Evolutionary conservation across 805 yeast genomes (phyloP).

Genomic region (Metschnikowia continentalis): DNA sequence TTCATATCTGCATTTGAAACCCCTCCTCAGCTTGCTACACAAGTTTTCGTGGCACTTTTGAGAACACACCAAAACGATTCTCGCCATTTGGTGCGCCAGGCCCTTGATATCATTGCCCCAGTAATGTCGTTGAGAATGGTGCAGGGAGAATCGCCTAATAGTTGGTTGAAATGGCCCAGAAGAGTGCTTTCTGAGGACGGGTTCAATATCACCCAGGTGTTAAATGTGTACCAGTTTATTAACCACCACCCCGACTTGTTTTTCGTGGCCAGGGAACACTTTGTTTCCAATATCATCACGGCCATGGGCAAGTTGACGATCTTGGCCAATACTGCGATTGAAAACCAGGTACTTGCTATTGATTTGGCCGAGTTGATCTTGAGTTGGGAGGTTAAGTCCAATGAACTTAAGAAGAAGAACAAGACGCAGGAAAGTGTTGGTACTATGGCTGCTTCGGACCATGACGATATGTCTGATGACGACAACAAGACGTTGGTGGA

Average conservation of each 20-base stretch:
- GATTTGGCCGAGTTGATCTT: conserved; percentile 83
- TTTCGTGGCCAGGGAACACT: conserved; percentile 82
- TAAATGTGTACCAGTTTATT: conserved; percentile 83
- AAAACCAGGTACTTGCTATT: conserved; percentile 80
- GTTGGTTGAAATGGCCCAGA: conserved; percentile 94
- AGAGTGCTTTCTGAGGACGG: conserved; percentile 89
- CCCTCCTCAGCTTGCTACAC: conserved; percentile 82
- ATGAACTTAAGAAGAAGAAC: conserved; percentile 13
- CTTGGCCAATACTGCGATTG: conserved; percentile 69
- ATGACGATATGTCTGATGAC: conserved; percentile 1
- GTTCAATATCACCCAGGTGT: conserved; percentile 77
- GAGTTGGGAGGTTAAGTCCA: conserved; percentile 72
- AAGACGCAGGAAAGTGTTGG: neutral
- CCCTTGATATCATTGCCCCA: conserved; percentile 84
- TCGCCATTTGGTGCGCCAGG: conserved; percentile 76
- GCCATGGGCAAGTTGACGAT: conserved; percentile 90
- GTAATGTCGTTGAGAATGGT: conserved; percentile 68
- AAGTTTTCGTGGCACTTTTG: conserved; percentile 84
- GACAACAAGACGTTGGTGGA: conserved; percentile 3
- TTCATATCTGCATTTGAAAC: conserved; percentile 87
- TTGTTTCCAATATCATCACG: conserved; percentile 80
- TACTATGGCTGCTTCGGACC: neutral
- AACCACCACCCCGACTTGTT: conserved; percentile 82
- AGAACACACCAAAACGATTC: conserved; percentile 85
- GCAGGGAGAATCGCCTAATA: conserved; percentile 48